Evolutionary conservation across 257 asterid genomes (phyloP), one percentile per base, ranked within the genome.

Genomic region (Primulina tabacum): DNA sequence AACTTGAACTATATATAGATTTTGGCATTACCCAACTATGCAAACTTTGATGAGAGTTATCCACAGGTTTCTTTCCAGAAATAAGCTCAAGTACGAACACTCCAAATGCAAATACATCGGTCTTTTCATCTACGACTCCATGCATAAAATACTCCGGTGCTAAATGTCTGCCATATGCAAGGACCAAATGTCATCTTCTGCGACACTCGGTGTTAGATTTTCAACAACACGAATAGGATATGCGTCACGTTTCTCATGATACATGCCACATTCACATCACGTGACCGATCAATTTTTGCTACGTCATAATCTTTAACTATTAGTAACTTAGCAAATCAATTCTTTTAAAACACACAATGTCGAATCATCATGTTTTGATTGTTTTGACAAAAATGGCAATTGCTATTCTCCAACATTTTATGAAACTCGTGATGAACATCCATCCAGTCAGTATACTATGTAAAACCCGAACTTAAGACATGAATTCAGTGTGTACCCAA

Each of bases 111-210:
- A 93, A 93, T 12, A 93, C 99, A 65, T 93, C 99, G 5, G 99
- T 93, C 83, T 89, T 93, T 78, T 93, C 99, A 67, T 93, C 97
- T 17, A 93, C 99, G 6, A 93, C 95, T 0, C 99, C 99, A 70
- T 93, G 97, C 97, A 89, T 90, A 73, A 93, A 93, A 75, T 93
- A 93, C 80, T 93, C 96, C 2, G 99, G 99, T 3, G 99, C 99
- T 11, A 90, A 82, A 82, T 93, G 97, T 79, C 98, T 92, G 63
- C 17, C 14, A 62, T 21, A 66, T 18, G 6, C 56, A 52, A 59
- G 20, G 73, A 47, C 28, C 56, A 47, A 47, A 47, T 16, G 56
- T 47, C 18, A 47, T 47, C 56, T 16, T 47, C 56, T 47, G 8
- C 56, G 18, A 47, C 20, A 47, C 56, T 47, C 1, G 56, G 56